Evolutionary conservation across 371 early-diverging fungal species (phyloP), one percentile per base, ranked within the genome.

Genomic region (Mortierella sp.): DNA sequence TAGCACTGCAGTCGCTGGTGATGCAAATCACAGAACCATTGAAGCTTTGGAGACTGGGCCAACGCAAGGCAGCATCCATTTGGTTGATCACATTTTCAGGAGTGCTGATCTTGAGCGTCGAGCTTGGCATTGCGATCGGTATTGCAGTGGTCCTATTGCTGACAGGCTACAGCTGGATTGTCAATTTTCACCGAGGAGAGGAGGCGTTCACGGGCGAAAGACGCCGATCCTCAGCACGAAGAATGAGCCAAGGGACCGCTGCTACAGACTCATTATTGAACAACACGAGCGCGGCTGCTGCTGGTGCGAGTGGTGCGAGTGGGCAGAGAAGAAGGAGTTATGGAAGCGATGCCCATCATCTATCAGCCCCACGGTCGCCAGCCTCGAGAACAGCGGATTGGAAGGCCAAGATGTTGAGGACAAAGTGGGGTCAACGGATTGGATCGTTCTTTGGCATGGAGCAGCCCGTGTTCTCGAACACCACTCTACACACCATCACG

Each of bases 1-100:
- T 83, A 6, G 81, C 85, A 2, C 45, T 81, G 7, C 64, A 67
- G 46, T 63, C 78, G 6, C 52, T 83, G 27, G 28, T 83, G 21
- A 51, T 53, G 55, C 79, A 82, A 19, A 69, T 82, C 16, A 54
- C 54, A 0, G 69, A 80, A 51, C 59, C 72, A 13, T 10, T 59
- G 27, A 66, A 58, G 31, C 68, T 73, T n/a, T 80, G 69, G 69
- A 55, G 69, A 19, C 18, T 61, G 4, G 69, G 76, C 6, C 71
- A 66, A 27, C 68, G 54, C 19, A 70, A 68, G 60, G 76, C 64
- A 0, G 19, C 58, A 16, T 0, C 74, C 1, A 70, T 80, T 21
- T 80, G 73, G 70, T 47, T 24, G 7, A 63, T 64, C 2, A 80
- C 73, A 1, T 80, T 80, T 54, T 18, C 57, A n/a, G 67, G 63